Base-by-base conservation (phyloP, 257 asterid species). In the Paraleonurus japonicus region DNA sequence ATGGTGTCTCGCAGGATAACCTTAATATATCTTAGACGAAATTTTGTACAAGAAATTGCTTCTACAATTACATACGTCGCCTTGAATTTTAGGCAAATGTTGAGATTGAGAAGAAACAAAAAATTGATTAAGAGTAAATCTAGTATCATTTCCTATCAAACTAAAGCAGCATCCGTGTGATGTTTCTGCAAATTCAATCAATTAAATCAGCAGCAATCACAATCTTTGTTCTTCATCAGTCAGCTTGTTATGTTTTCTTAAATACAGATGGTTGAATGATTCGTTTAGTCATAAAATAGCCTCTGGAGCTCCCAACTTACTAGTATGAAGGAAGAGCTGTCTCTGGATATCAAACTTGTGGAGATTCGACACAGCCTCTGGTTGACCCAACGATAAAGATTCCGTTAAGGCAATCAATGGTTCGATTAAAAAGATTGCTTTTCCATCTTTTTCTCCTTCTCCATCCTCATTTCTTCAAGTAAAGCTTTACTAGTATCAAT, bases 401-500 rank as follows among this genome's bases (percentile, higher is more conserved):
- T 83, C 90, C 15, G 86, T 82, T 66, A 82, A 76, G 24, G 88
- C 89, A 30, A 85, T 67, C 86, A 85, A 80, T 3, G 95, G 96
- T 66, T 87, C 87, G 3, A 84, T 45, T 37, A 81, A 70, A 62
- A 84, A 20, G 89, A 69, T 70, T 83, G 91, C 51, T 53, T 85
- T 75, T 90, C 96, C 7, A 59, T 70, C 81, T 70, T 85, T 51
- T 73, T 76, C 64, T 81, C 96, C 51, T 73, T 80, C 19, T 81
- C 89, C 30, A 32, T 73, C 67, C 85, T 81, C 81, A 92, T 86
- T 79, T 84, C 94, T 58, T 83, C 90, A 7, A 90, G 78, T 51
- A 92, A 77, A 45, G 92, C 88, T 51, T 80, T 85, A 48, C 85
- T 78, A 0, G 92, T 90, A 58, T 90, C 96, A 37, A 92, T 89